A percentile compares a stretch with the other conserved stretches of the same genome.
These are phyloP conservation scores for Pseudogymnoascus pannorum DNA, from an alignment of 2,329 filamentous ascomycete genomes.

Conservation along the genomic window DNA sequence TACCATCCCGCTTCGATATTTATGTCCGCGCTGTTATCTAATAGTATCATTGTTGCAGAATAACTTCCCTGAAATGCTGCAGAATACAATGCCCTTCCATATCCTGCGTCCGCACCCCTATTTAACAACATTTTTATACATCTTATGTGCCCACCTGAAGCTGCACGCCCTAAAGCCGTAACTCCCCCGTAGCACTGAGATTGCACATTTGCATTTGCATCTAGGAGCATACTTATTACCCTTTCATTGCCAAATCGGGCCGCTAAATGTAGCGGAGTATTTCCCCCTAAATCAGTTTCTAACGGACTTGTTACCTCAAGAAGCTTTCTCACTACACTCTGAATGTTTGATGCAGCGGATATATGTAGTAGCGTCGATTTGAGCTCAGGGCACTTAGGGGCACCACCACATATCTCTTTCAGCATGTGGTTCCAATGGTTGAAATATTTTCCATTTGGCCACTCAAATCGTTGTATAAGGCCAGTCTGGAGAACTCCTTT, in stretches of 20 bases:
- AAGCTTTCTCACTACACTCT: neutral
- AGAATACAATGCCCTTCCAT: too few species aligned
- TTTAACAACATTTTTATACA: constrained; percentile 10
- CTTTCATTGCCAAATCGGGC: constrained; percentile 12
- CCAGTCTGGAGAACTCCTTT: neutral
- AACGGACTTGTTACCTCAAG: too few species aligned
- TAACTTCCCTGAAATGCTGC: too few species aligned
- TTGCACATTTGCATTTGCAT: constrained; percentile 13
- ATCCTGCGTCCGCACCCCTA: neutral
- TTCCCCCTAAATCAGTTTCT: constrained; percentile 11
- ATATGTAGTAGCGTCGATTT: constrained; percentile 13
- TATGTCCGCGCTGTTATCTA: neutral
- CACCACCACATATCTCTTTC: neutral
- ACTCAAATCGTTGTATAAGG: neutral
- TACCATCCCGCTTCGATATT: neutral
- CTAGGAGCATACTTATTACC: constrained; percentile 14
- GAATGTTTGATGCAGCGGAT: constrained; percentile 13
- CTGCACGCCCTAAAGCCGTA: constrained; percentile 8
- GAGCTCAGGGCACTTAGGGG: neutral
- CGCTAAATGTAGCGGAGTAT: constrained; percentile 15
- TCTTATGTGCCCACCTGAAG: neutral
- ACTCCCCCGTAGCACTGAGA: neutral
- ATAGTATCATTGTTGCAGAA: too few species aligned
- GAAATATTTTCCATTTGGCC: neutral
- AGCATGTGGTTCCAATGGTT: neutral